Base-by-base conservation (phyloP, 495 filamentous ascomycete genomes). In the Penicillium canescens region DNA sequence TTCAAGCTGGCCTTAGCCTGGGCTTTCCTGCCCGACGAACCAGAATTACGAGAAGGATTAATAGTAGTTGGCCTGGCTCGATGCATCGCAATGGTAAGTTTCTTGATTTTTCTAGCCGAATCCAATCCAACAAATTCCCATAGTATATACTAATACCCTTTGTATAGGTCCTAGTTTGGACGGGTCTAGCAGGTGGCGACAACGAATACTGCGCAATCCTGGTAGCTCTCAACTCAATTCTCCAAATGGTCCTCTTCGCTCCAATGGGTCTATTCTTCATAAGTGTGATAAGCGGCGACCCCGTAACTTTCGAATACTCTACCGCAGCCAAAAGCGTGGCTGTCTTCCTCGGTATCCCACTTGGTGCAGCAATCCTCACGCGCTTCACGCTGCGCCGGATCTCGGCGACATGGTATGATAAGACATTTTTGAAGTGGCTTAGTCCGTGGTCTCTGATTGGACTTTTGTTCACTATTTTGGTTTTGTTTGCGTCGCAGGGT, bases 181-280 rank as follows among this genome's bases (percentile, higher is more conserved):
- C 83, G 0, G 82, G 81, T 0, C 75, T 92, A 0, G 90, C 91
- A 7, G 86, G 85, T 4, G 91, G 91, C 11, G 86, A 96, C 58
- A 72, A 59, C 21, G 88, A 94, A 57, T 95, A 96, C 72, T 96
- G 92, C 67, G 91, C 92, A 31, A 90, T 96, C 54, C 84, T 96
- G 3, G 91, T 96, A 0, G 92, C 91, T 34, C 69, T 96, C 60
- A 96, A 96, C 68, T 93, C 90, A 0, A 63, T 95, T 21, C 75
- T 96, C 8, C 91, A 96, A 55, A 95, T 96, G 70, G 82, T 95
- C 3, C 75, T 96, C 5, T 96, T 87, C 59, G 92, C 91, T 0
- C 92, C 91, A 0, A 65, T 95, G 6, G 83, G 88, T 1, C 66
- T 96, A 44, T 80, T 95, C 55, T 96, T 90, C 72, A 84, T 96